Evolutionary conservation across 1,139 yeast species (phyloP), one percentile per base, ranked within the genome.

Genomic region (Taphrina communis): DNA sequence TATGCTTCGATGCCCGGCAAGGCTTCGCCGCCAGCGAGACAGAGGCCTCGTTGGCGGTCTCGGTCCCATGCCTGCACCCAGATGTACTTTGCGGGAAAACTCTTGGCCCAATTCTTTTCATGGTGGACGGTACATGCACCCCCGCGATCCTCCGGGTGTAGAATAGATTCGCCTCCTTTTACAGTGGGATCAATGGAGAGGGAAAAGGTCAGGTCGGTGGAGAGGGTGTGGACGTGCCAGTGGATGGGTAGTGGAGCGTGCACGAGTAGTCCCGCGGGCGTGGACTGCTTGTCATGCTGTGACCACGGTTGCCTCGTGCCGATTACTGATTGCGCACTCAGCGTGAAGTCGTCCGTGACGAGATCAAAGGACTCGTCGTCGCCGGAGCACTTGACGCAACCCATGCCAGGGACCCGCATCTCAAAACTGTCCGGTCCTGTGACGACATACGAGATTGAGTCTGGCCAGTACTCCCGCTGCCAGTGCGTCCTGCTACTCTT

Each of bases 141-240:
- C 12, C 6, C 25, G 1, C 39, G 12, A 35, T 62, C 66, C n/a
- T 8, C 17, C 12, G 7, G 9, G 14, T 63, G 59, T 11, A 63
- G 60, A 12, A 48, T 2, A 11, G 35, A 19, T 14, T 51, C 66
- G 11, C n/a, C 21, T 5, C n/a, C 42, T 7, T n/a, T 36, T 1
- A 12, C 46, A 2, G 35, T 14, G 8, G 53, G 31, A 11, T 17
- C 5, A 17, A 52, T 12, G 25, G 59, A 52, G 19, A 63, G 55
- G 9, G 19, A 9, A 38, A 63, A 56, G 25, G 42, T 25, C 38
- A 48, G n/a, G 17, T 44, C 36, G 5, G 51, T 46, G 38, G 44
- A 42, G 25, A 63, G 55, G 21, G 67, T 41, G 36, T 63, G 67
- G 38, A 63, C 67, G 58, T 63, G 67, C 67, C 67, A 63, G n/a